Percentiles rank a stretch among this genome's conserved stretches.
phyloP scores from a whole-genome alignment of 768 basidiomycete species.

The Antrodiella citrinella region DNA sequence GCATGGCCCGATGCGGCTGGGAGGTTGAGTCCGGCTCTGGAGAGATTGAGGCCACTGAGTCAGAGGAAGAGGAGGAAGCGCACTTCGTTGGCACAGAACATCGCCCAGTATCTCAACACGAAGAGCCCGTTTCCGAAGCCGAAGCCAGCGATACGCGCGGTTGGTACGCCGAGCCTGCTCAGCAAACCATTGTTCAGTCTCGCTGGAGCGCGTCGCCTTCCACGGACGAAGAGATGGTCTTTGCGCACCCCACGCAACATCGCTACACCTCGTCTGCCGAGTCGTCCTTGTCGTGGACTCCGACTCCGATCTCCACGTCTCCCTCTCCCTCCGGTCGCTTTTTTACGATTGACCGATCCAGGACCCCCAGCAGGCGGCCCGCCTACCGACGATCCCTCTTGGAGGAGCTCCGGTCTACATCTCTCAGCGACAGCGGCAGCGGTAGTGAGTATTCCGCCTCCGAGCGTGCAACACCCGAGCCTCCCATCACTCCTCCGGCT shows the following conservation, averaged over 20 bases:
- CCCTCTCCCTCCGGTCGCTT: not conserved
- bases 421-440: not conserved
- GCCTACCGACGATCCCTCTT: too few species aligned
- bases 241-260: slow-evolving; percentile 7
- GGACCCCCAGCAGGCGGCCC: not conserved
- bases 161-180: slow-evolving; percentile 14
- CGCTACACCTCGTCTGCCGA: slow-evolving; percentile 8
- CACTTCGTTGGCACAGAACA: slow-evolving; percentile 24
- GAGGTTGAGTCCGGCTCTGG: slow-evolving; percentile 49
- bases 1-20: slow-evolving; percentile 73
- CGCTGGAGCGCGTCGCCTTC: slow-evolving; percentile 4
- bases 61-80: slow-evolving; percentile 45
- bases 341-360: not conserved
- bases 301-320: slow-evolving; percentile 5
- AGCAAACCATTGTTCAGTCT: slow-evolving; percentile 8
- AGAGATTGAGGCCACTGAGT: slow-evolving; percentile 34
- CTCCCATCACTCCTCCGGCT: not conserved
- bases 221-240: slow-evolving; percentile 23
- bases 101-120: slow-evolving; percentile 19
- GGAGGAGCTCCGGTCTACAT: not conserved
- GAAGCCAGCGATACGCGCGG: slow-evolving; percentile 57
- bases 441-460: not conserved
- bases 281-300: slow-evolving; percentile 5
- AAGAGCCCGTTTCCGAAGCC: slow-evolving; percentile 39
- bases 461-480: not conserved